Conservation (phyloP, 768 basidiomycete genomes). For the Mrakia hoshinonis region DNA sequence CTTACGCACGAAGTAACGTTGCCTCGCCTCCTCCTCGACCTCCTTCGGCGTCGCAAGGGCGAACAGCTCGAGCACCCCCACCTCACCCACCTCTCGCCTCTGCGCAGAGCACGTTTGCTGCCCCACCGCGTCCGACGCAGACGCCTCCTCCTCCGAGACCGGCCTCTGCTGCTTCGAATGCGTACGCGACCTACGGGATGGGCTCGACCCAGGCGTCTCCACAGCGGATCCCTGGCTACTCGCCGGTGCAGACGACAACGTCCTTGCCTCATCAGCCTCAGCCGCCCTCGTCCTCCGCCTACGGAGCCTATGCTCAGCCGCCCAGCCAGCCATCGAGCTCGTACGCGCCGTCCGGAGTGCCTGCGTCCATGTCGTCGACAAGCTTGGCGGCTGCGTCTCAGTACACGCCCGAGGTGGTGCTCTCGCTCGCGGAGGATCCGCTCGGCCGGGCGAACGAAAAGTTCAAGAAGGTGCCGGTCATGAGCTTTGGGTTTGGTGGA, state of each 20-base stretch:
- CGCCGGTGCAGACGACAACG: neutral
- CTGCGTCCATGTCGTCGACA: conserved; percentile 1
- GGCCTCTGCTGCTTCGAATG: conserved; percentile 9
- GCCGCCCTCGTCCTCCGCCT: neutral
- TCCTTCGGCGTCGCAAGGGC: conserved; percentile 2
- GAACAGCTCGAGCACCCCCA: neutral
- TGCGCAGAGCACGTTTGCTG: neutral
- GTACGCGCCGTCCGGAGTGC: neutral
- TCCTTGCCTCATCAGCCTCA: neutral
- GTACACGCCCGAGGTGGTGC: conserved; percentile 9
- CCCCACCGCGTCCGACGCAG: neutral
- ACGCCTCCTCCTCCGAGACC: conserved; percentile 11
- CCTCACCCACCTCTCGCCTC: neutral
- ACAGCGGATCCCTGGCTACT: neutral
- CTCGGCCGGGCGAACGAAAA: conserved; percentile 21
- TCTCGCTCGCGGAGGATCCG: conserved; percentile 9
- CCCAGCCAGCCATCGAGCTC: neutral
- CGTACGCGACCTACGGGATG: conserved; percentile 8
- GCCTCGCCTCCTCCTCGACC: conserved; percentile 21
- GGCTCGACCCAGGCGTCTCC: neutral
- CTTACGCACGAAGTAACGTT: conserved; percentile 6
- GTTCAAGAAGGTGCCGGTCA: conserved; percentile 27
- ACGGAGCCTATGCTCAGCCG: neutral
- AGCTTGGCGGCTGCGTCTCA: neutral
- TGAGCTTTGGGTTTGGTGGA: conserved; percentile 27